Conservation (phyloP, 495 filamentous ascomycete genomes). For the Lepraria neglecta region DNA sequence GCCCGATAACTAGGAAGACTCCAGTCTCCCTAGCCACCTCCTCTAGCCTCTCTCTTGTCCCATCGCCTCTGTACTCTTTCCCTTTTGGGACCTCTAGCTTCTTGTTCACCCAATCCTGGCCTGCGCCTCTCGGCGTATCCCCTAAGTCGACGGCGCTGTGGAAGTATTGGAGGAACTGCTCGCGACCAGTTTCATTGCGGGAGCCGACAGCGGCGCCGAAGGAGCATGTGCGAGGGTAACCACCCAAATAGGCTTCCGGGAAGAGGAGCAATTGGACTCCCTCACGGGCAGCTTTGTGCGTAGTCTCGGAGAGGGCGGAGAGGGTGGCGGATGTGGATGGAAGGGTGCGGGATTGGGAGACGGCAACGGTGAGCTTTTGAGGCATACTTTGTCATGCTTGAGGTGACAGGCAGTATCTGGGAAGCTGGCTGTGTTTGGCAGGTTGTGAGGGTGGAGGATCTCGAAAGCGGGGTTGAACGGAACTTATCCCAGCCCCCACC, state of each 20-base stretch:
- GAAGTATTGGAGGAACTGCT: conserved; percentile 82
- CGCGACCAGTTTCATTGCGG: conserved; percentile 61
- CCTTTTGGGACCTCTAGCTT: conserved; percentile 48
- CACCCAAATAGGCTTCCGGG: conserved; percentile 89
- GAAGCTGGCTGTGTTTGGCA: not conserved
- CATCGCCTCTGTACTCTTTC: conserved; percentile 62
- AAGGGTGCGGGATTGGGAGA: conserved; percentile 70
- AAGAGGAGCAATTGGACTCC: conserved; percentile 75
- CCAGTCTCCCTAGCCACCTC: conserved; percentile 63
- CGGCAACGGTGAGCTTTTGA: conserved; percentile 57
- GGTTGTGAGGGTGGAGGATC: not conserved
- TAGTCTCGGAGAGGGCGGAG: conserved; percentile 51
- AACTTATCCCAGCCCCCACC: not conserved
- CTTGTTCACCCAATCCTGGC: conserved; percentile 63
- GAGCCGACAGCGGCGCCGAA: conserved; percentile 72
- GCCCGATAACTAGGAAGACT: conserved; percentile 71
- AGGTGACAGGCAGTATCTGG: not conserved
- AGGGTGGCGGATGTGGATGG: conserved; percentile 60
- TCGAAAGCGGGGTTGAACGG: conserved; percentile 6
- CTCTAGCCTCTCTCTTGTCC: conserved; percentile 77
- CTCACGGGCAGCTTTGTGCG: conserved; percentile 38
- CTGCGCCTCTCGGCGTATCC: conserved; percentile 70
- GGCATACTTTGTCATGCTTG: conserved; percentile 7
- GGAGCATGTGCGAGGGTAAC: conserved; percentile 77
- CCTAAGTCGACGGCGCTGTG: conserved; percentile 73